Evolutionary conservation across 805 yeast genomes (phyloP).

Genomic region (Myxozyma udenii): DNA sequence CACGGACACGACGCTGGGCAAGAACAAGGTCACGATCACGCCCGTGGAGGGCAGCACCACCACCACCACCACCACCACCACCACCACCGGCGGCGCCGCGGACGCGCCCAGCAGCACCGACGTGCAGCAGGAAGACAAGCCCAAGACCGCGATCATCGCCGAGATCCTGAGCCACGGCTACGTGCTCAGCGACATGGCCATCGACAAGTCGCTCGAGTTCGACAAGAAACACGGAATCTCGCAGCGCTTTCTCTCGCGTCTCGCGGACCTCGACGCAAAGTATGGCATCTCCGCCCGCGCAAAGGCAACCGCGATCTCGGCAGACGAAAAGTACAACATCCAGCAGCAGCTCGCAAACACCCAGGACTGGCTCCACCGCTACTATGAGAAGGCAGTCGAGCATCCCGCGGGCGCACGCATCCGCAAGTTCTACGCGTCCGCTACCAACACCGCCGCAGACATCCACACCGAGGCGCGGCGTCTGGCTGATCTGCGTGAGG

Average conservation of each 20-base stretch:
- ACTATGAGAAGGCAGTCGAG: constrained; percentile 40
- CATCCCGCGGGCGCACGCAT: constrained; percentile 54
- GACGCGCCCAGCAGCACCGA: constrained; percentile 41
- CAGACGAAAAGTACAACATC: constrained; percentile 45
- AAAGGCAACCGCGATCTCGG: constrained; percentile 28
- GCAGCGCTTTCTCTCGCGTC: constrained; percentile 53
- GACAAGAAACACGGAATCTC: constrained; percentile 66
- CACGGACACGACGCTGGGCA: constrained; percentile 71
- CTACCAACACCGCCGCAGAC: constrained; percentile 55
- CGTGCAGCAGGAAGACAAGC: constrained; percentile 71
- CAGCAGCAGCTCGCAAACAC: constrained; percentile 41
- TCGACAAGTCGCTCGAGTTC: constrained; percentile 58
- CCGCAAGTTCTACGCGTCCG: constrained; percentile 56
- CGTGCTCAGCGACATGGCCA: constrained; percentile 57
- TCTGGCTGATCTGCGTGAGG: constrained; percentile 58
- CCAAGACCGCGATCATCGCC: constrained; percentile 70
- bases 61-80: constrained; percentile 21
- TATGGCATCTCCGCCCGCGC: constrained; percentile 29
- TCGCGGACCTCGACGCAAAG: constrained; percentile 43
- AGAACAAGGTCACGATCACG: constrained; percentile 50
- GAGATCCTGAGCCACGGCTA: constrained; percentile 76
- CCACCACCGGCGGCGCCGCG: constrained; percentile 23
- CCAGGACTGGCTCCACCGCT: constrained; percentile 26
- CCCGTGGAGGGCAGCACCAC: constrained; percentile 36
- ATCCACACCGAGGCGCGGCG: constrained; percentile 74